phyloP scores from a whole-genome alignment of 23 red algal species.

The Cyanidium caldarium region DNA sequence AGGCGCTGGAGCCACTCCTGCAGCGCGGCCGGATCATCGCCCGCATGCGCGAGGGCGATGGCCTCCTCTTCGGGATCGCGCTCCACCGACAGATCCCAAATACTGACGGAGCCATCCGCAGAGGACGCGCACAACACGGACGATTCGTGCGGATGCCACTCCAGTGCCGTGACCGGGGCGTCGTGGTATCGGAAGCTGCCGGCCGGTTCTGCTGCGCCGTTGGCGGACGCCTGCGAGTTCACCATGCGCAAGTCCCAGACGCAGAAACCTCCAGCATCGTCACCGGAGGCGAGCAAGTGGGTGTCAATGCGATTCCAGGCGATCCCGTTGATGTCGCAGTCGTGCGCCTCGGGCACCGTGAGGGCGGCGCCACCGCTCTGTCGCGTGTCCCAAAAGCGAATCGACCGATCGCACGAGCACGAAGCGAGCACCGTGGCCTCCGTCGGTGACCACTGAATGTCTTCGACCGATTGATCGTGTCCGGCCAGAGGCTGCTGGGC shows the following conservation, averaged over 20 bases:
- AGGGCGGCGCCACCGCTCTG: constrained; percentile 18
- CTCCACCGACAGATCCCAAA: constrained; percentile 91
- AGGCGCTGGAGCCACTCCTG: constrained; percentile 31
- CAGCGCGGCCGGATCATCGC: neutral
- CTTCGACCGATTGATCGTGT: constrained; percentile 35
- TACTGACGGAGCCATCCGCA: constrained; percentile 43
- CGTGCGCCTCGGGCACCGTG: constrained; percentile 38
- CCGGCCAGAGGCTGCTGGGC: constrained; percentile 15
- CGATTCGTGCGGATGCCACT: constrained; percentile 56
- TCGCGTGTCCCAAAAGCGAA: constrained; percentile 72
- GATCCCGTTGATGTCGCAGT: constrained; percentile 70
- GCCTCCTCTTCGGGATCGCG: constrained; percentile 67
- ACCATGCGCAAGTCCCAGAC: constrained; percentile 8
- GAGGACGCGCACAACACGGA: constrained; percentile 48
- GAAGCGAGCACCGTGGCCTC: constrained; percentile 68
- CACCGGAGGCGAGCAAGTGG: constrained; percentile 61
- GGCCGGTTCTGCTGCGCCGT: neutral
- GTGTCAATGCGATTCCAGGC: constrained; percentile 67
- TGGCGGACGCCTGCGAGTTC: neutral
- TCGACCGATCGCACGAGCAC: constrained; percentile 56
- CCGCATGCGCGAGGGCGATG: too few species aligned
- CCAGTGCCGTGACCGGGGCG: constrained; percentile 48
- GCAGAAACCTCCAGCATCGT: constrained; percentile 52
- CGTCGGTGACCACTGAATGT: constrained; percentile 77
- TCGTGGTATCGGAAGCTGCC: constrained; percentile 58